Base-by-base conservation (phyloP, 148 eudicot genomes). In the Vaccinium corymbosum region DNA sequence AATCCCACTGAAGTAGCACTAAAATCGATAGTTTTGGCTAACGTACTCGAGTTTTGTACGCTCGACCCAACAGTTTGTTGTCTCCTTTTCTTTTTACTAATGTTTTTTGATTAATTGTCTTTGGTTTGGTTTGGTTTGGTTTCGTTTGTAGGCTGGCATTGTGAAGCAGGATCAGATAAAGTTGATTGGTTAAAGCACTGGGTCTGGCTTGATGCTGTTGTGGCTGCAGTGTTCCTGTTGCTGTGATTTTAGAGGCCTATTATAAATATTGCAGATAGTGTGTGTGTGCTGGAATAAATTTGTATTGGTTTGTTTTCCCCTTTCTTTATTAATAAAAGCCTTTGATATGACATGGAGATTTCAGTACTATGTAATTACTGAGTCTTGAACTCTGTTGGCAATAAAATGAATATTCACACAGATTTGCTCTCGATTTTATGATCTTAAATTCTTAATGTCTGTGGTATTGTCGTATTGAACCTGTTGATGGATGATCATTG, bases 131-230 rank as follows among this genome's bases (percentile, higher is more conserved):
- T 56, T 35, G 51, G 15, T 80, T n/a, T 11, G 59, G 10, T 56
- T 20, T n/a, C n/a, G n/a, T n/a, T n/a, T 80, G 27, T 20, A 75
- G n/a, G 93, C 92, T 7, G 90, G 91, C 3, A 84, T 93, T 88
- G 90, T 89, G 15, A 89, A 90, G 86, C 92, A 92, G 85, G 98
- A 92, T 29, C 93, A 84, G 71, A 93, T 95, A 86, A 95, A 95
- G 89, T 90, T 95, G 82, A 95, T 93, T 92, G 98, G 97, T 89
- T 95, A 82, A 81, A 72, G 10, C 59, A 66, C 20, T 48, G 71
- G 51, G 38, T 35, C 38, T 35, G 81, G 19, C 7, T 32, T 22
- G 46, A 25, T 53, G 38, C 16, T 16, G 6, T 12, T 78, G 55
- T 51, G 55, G 2, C 35, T 32, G 35, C 35, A 32, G 35, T 32